Base-by-base conservation (phyloP, 1,284 basidiomycete species). In the Chondrostereum purpureum region DNA sequence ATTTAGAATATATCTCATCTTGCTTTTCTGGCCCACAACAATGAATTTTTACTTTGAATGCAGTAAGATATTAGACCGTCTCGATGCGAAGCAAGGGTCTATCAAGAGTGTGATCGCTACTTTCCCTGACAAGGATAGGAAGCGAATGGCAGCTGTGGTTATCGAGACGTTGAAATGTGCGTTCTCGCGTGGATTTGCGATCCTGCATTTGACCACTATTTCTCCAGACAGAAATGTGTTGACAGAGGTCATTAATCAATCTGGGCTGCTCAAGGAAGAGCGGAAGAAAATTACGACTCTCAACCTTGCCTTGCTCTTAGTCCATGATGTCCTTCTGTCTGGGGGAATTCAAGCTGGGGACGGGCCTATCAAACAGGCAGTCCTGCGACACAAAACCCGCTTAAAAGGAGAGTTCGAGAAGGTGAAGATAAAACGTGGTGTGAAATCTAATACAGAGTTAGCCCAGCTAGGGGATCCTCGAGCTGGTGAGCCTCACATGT, bases 11-110 rank as follows among this genome's bases (percentile, higher is more conserved):
- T 13, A 20, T 14, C 38, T 37, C 42, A 38, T 45, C 34, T 52
- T 50, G 55, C 59, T 54, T 54, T 53, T 53, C 54, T 66, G 64
- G 62, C 56, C 57, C 59, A 59, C 46, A 60, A 59, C 61, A 65
- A 94, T 94, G 91, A 92, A 93, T 70, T 92, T 94, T 67, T 95
- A 94, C 71, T 91, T 91, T 67, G 83, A 88, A 59, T 88, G 89
- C 51, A 85, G 85, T 50, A 75, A 80, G 55, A 77, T 83, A 4
- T 73, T 96, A 56, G 90, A 94, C 60, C 82, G 82, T 53, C 73
- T 96, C 47, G 88, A 93, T 60, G 77, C 80, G 43, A 90, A 87
- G 62, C 77, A 89, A 63, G 91, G 91, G 11, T 92, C 89, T 5
- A 86, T 96, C 60, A 86, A 91, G 63, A 73, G 88, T 44, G 64